Base-by-base conservation (phyloP, 1,284 basidiomycete species). In the Cronartium quercuum region DNA sequence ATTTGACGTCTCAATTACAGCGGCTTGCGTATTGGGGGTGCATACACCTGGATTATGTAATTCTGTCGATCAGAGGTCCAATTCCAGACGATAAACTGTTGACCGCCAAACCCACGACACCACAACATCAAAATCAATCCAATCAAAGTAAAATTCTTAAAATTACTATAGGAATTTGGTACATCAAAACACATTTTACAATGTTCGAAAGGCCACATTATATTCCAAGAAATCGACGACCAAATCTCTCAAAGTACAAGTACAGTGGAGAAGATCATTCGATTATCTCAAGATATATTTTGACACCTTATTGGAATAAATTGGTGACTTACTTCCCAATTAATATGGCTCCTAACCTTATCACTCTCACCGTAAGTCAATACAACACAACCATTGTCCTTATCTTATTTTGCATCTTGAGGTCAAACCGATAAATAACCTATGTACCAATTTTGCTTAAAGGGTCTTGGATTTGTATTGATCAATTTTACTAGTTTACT, bases 231-330 rank as follows among this genome's bases (percentile, higher is more conserved):
- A 77, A 79, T 38, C 83, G 85, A 76, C 82, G 85, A 38, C 78
- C 80, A 18, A 83, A 84, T 34, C 81, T 87, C 62, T 83, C 84
- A 79, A 81, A 84, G 77, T 87, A 87, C 83, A 86, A 86, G 79
- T 87, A 87, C 79, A 84, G 84, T 42, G 84, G 84, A 13, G 82
- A 84, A 24, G 86, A 87, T 81, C 83, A 86, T 79, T 85, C 82
- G 6, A 82, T 85, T 58, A 80, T 82, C 6, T 78, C 76, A 40
- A 65, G 35, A 29, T 90, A 91, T 83, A 84, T 97, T 42, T 86
- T 98, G 75, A 88, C 89, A 68, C 93, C 92, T 1, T 98, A 91
- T 83, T 98, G 95, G 95, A 94, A 86, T 77, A 91, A 90, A 90
- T 89, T 98, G 77, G 92, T 98, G 66, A 91, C 88, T 15, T 85